Conservation (phyloP, 164 flowering plant genomes). For the Vitis rotundifolia region DNA sequence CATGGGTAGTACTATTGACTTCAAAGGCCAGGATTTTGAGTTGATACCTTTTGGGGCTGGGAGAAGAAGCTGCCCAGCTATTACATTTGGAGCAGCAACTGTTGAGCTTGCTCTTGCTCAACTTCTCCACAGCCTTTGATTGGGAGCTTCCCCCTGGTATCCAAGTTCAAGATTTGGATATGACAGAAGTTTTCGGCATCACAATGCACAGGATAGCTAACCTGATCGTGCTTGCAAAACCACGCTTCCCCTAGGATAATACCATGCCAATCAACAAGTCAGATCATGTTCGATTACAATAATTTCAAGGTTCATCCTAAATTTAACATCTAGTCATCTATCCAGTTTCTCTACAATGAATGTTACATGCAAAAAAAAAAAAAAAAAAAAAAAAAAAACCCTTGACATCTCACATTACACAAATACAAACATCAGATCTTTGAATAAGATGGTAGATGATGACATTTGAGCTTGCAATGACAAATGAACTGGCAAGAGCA, state of each 20-base stretch:
- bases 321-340: too few species aligned
- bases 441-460: background rate
- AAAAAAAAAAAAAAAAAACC: too few species aligned
- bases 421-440: too few species aligned
- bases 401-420: too few species aligned
- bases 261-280: too few species aligned
- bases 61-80: constrained; percentile 53
- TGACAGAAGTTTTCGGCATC: constrained; percentile 50
- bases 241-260: constrained; percentile 15
- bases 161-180: constrained; percentile 37
- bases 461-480: background rate
- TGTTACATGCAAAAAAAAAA: too few species aligned
- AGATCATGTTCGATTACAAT: too few species aligned
- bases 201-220: constrained; percentile 34
- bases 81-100: constrained; percentile 39
- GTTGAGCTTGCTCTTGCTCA: constrained; percentile 57
- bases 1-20: constrained; percentile 36
- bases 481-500: background rate
- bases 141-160: constrained; percentile 53
- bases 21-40: constrained; percentile 46
- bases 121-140: constrained; percentile 47
- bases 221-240: constrained; percentile 39
- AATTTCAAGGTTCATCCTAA: too few species aligned
- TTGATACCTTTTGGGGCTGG: constrained; percentile 56
- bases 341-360: too few species aligned